Evolutionary conservation across 768 basidiomycete genomes (phyloP).

Genomic region (Mycena galericulata): DNA sequence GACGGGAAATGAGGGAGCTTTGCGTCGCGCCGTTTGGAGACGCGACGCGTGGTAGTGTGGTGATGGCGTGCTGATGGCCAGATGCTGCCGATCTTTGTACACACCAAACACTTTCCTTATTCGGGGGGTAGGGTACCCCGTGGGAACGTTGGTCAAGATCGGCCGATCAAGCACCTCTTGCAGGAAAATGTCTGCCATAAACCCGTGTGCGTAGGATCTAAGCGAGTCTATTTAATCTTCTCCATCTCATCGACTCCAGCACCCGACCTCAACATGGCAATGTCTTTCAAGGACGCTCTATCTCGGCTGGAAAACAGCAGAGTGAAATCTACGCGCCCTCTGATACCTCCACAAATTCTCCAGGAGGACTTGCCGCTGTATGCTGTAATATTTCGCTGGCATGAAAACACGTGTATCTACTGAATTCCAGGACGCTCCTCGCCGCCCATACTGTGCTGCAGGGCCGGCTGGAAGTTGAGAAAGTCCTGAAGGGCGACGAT

Average conservation of each 20-base stretch:
- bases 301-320: slow-evolving; percentile 87
- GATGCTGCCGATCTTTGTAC: too few relatives aligned
- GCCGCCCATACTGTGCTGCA: slow-evolving; percentile 92
- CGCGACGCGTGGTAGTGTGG: too few relatives aligned
- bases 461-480: slow-evolving; percentile 83
- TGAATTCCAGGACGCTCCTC: slow-evolving; percentile 68
- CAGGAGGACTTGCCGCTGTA: slow-evolving; percentile 94
- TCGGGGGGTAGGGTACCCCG: too few relatives aligned
- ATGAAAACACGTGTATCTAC: slow-evolving; percentile 17
- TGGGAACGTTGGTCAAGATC: too few relatives aligned
- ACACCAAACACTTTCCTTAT: too few relatives aligned
- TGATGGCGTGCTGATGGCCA: too few relatives aligned
- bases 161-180: too few relatives aligned
- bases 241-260: slow-evolving; percentile 45
- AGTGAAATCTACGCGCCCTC: slow-evolving; percentile 86
- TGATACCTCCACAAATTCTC: slow-evolving; percentile 95
- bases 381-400: slow-evolving; percentile 38
- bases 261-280: slow-evolving; percentile 69
- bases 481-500: slow-evolving; percentile 86
- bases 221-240: background rate
- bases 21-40: too few relatives aligned
- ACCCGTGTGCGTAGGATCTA: slow-evolving; percentile 19
- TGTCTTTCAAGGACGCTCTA: slow-evolving; percentile 84
- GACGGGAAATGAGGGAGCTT: too few relatives aligned
- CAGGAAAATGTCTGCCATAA: background rate